Evolutionary conservation across 768 basidiomycete species (phyloP).

Genomic region (Kwoniella pini): DNA sequence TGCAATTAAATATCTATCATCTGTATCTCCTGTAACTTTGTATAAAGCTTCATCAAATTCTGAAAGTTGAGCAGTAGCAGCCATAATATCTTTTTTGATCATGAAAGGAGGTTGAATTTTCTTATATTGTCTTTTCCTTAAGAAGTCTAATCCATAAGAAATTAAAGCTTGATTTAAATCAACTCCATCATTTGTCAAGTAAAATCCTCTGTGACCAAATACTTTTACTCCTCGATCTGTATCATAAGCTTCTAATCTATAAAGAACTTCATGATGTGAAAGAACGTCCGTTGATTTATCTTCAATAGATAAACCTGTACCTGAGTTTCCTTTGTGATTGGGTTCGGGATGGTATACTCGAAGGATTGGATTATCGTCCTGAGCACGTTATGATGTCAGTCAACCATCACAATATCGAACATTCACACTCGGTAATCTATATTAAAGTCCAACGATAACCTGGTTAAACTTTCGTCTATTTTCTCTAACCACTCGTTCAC

Average conservation of each 20-base stretch:
- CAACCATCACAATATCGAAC: too few relatives aligned
- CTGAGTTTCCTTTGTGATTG: slow-evolving; percentile 61
- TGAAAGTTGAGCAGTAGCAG: slow-evolving; percentile 94
- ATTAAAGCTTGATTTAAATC: slow-evolving; percentile 97
- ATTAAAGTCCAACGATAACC: too few relatives aligned
- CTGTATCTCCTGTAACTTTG: slow-evolving; percentile 64
- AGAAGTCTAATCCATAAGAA: slow-evolving; percentile 89
- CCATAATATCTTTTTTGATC: slow-evolving; percentile 98
- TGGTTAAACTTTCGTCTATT: too few relatives aligned
- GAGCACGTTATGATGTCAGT: too few relatives aligned
- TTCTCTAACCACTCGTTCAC: too few relatives aligned
- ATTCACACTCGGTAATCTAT: too few relatives aligned
- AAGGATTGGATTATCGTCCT: slow-evolving; percentile 88
- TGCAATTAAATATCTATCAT: slow-evolving; percentile 98
- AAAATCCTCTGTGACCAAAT: slow-evolving; percentile 93
- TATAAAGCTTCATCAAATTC: slow-evolving; percentile 99
- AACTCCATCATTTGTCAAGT: slow-evolving; percentile 90
- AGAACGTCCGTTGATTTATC: slow-evolving; percentile 71
- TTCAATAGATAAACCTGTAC: slow-evolving; percentile 57
- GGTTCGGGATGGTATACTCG: slow-evolving; percentile 83
- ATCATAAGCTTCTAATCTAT: slow-evolving; percentile 92
- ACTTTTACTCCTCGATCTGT: slow-evolving; percentile 86
- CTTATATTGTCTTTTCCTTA: slow-evolving; percentile 78
- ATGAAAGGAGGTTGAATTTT: slow-evolving; percentile 97
- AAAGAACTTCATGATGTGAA: slow-evolving; percentile 96